Base-by-base conservation (phyloP, 352 stramenopile species). In the Pythium rhizo-oryzae region DNA sequence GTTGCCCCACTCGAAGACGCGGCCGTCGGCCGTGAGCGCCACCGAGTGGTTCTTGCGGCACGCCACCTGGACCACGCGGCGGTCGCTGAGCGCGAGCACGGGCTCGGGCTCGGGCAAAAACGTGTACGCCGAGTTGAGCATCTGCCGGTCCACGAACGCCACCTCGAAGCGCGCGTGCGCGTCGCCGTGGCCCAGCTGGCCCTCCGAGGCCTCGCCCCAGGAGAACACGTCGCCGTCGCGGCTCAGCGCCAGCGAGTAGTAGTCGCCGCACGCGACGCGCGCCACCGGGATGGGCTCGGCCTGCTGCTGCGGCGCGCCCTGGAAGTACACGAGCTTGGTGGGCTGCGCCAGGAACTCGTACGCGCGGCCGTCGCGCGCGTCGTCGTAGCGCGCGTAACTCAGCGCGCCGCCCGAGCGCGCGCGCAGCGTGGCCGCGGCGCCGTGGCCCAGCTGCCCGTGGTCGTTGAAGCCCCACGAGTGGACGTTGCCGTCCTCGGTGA, bases 391-490 rank as follows among this genome's bases (percentile, higher is more conserved):
- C 0, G 58, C 57, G 53, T 90, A 92, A 15, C 59, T 62, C 6
- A 72, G 46, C 25, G 56, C 47, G 4, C 80, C 78, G 1, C 60
- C 70, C 0, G 82, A 81, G 8, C 83, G 77, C 3, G 82, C 83
- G 18, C 72, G 54, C 7, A 93, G 62, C 13, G 80, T 88, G 19
- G 75, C 69, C 2, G 71, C 49, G 28, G 77, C 66, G n/a, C 83
- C 82, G 49, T 93, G 85, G 4, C 85, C 85, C 2, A 91, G 75
- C 51, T 93, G 85, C 8, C 85, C 85, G 66, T 93, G 85, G 59
- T 90, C 83, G 65, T 91, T 91, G 18, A 91, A 92, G 0, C 85
- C 85, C 85, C 85, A 93, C 0, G 83, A 90, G 54, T 86, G 80
- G 2, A 93, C 72, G 66, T 90, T 86, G 1, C 81, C 81, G 18